Conservation (phyloP, 208 protist genomes). For the Crithidia sp. region DNA sequence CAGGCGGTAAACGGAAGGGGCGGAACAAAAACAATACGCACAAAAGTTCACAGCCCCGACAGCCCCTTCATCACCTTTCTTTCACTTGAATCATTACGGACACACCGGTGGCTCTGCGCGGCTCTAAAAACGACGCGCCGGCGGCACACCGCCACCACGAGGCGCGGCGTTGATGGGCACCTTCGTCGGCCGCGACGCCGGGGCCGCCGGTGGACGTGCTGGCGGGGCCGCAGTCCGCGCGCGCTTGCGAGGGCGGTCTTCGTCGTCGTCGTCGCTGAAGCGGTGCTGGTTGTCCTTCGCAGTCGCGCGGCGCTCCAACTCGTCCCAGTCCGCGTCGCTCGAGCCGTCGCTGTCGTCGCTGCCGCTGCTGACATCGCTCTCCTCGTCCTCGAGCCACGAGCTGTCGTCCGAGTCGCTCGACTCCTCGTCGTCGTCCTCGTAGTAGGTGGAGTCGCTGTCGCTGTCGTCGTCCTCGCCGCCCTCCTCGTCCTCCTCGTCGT, state of each 20-base stretch:
- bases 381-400: conserved; percentile 84
- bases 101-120: too few relatives aligned
- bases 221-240: conserved; percentile 26
- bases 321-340: conserved; percentile 83
- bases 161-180: conserved; percentile 35
- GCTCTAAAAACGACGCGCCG: conserved; percentile 66
- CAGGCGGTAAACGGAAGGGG: too few relatives aligned
- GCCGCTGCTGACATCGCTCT: conserved; percentile 49
- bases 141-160: conserved; percentile 40
- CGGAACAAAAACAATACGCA: too few relatives aligned
- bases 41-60: too few relatives aligned
- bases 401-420: conserved; percentile 61
- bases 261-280: conserved; percentile 70
- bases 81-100: too few relatives aligned
- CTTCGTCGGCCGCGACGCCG: conserved; percentile 26
- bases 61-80: too few relatives aligned
- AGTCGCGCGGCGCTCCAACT: conserved; percentile 82
- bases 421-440: conserved; percentile 82
- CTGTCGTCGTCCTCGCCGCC: conserved; percentile 62
- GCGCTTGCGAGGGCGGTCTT: conserved; percentile 53
- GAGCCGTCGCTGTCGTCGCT: conserved; percentile 61
- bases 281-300: conserved; percentile 68
- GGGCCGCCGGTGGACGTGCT: conserved; percentile 11
- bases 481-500: conserved; percentile 91
- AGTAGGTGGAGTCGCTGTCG: conserved; percentile 81